These are phyloP conservation scores for Trichoderma cornu-damae DNA, from an alignment of 2,329 filamentous ascomycete species.

Conservation along the genomic window DNA sequence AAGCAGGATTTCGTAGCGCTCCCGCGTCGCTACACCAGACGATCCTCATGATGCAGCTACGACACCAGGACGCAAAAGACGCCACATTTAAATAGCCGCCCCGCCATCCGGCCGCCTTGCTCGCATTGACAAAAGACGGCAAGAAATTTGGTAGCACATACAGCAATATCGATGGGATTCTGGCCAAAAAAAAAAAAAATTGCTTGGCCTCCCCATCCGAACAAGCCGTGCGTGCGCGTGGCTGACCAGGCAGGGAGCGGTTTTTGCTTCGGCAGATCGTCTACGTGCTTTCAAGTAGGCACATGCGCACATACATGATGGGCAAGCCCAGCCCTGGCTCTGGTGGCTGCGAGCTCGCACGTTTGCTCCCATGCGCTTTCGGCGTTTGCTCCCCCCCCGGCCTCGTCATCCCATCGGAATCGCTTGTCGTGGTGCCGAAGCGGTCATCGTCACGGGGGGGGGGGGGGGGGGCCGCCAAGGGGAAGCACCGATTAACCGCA, in stretches of 20 bases:
- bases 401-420: neutral
- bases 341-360: neutral
- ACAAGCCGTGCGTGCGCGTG: neutral
- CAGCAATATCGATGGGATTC: too few relatives aligned
- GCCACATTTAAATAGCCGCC: too few relatives aligned
- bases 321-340: constrained; percentile 1
- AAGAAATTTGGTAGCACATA: too few relatives aligned
- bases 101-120: neutral
- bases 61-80: too few relatives aligned
- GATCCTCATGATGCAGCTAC: neutral
- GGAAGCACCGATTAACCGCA: neutral
- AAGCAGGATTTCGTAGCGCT: neutral
- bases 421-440: neutral
- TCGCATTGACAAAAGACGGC: neutral
- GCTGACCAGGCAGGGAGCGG: neutral
- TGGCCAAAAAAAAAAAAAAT: too few relatives aligned
- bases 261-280: constrained; percentile 8
- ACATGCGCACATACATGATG: too few relatives aligned
- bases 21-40: neutral
- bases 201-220: neutral
- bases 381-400: neutral
- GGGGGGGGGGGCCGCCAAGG: neutral
- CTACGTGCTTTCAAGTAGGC: neutral
- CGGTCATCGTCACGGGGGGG: neutral
- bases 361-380: neutral